Conservation (phyloP, 352 stramenopile species). For the Pythium rishiriense region DNA sequence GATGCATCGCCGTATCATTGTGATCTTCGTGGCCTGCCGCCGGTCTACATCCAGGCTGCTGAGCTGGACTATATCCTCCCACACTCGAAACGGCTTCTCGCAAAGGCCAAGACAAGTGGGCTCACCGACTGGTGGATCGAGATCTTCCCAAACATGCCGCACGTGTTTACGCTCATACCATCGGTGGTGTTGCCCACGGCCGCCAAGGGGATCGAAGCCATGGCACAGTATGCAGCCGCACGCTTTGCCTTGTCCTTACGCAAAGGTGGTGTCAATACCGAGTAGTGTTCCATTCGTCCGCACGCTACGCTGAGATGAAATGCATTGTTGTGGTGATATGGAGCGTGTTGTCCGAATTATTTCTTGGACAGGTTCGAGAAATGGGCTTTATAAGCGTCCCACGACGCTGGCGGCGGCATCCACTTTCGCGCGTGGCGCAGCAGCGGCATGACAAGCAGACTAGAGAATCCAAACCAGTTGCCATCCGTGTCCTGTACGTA, state of each 20-base stretch:
- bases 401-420: neutral
- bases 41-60: conserved; percentile 15
- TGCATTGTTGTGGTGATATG: too few species aligned
- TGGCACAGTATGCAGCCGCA: neutral
- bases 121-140: conserved; percentile 15
- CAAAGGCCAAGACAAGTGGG: conserved; percentile 3
- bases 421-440: neutral
- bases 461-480: neutral
- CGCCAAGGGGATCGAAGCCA: conserved; percentile 1
- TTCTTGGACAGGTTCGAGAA: too few species aligned
- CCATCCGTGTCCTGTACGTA: neutral
- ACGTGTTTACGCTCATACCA: conserved; percentile 20
- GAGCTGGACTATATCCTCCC: conserved; percentile 20
- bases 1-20: conserved; percentile 10
- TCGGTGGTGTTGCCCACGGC: neutral
- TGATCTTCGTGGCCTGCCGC: conserved; percentile 13
- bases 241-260: neutral
- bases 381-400: neutral
- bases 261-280: neutral
- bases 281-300: too few species aligned
- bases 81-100: conserved; percentile 6
- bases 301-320: too few species aligned
- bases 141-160: conserved; percentile 17
- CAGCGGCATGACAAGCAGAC: neutral
- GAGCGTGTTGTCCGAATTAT: too few species aligned